Conservation (phyloP, 2,329 filamentous ascomycete species). For the Colletotrichum truncatum region DNA sequence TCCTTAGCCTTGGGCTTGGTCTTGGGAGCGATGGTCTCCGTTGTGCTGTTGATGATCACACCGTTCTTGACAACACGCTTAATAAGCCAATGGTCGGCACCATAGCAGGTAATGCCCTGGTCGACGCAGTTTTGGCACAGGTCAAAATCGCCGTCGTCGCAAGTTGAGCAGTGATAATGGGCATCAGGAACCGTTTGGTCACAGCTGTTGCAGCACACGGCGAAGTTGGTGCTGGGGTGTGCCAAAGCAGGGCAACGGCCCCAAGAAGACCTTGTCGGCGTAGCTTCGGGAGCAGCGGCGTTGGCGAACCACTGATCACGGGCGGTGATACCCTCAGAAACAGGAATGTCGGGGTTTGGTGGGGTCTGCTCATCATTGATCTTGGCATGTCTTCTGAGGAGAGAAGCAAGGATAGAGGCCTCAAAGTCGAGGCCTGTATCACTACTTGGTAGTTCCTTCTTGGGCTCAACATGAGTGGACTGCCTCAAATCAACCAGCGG, state of each 20-base stretch:
- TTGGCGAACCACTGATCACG: slow-evolving; percentile 44
- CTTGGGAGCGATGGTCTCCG: slow-evolving; percentile 80
- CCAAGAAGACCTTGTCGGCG: slow-evolving; percentile 6
- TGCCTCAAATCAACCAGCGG: slow-evolving; percentile 37
- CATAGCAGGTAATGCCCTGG: slow-evolving; percentile 79
- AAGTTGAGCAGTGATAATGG: slow-evolving; percentile 95
- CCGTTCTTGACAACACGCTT: slow-evolving; percentile 86
- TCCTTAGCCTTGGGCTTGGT: slow-evolving; percentile 45
- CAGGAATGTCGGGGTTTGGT: slow-evolving; percentile 32
- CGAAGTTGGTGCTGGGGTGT: slow-evolving; percentile 62
- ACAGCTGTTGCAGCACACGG: slow-evolving; percentile 95
- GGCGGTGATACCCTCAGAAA: slow-evolving; percentile 36
- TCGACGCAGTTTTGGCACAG: slow-evolving; percentile 85
- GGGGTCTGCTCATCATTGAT: slow-evolving; percentile 18
- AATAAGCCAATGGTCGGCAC: slow-evolving; percentile 89
- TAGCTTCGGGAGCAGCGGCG: slow-evolving; percentile 7
- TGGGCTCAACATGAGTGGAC: slow-evolving; percentile 9
- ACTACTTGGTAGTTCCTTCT: slow-evolving; percentile 26
- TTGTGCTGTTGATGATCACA: slow-evolving; percentile 83
- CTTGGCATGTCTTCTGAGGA: slow-evolving; percentile 29
- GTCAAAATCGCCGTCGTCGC: slow-evolving; percentile 93
- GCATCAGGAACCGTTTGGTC: slow-evolving; percentile 79
- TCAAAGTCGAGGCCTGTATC: slow-evolving; percentile 31
- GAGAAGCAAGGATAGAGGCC: slow-evolving; percentile 30
- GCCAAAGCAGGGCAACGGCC: slow-evolving; percentile 21